A percentile compares a stretch with the other conserved stretches of the same genome.
Evolutionary conservation across 164 flowering plant species (phyloP).

Genomic region (Taxillus chinensis): DNA sequence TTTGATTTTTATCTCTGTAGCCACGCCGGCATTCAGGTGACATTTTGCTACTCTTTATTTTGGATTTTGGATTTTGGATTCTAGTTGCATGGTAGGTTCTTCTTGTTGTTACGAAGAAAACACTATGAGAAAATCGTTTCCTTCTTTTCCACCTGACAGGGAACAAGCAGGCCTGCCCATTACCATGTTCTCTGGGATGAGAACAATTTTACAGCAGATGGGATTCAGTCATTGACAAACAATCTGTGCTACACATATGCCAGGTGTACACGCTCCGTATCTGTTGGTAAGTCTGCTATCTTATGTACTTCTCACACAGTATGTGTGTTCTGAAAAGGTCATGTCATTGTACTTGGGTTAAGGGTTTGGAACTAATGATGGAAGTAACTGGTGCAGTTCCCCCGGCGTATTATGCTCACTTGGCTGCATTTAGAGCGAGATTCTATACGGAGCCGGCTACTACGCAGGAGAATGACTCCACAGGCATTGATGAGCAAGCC

Average conservation of each 20-base stretch:
- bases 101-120: no score
- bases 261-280: slow-evolving; percentile 88
- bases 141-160: slow-evolving; percentile 23
- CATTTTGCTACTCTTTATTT: not conserved
- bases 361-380: no score
- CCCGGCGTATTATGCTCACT: slow-evolving; percentile 91
- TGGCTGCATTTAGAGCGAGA: slow-evolving; percentile 92
- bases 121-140: not conserved
- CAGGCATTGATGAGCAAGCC: not conserved
- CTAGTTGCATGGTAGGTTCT: no score
- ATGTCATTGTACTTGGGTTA: no score
- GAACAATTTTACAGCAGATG: slow-evolving; percentile 69
- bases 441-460: slow-evolving; percentile 80
- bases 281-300: slow-evolving; percentile 45
- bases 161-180: slow-evolving; percentile 74
- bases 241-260: slow-evolving; percentile 77
- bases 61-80: not conserved
- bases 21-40: slow-evolving; percentile 94
- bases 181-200: slow-evolving; percentile 79
- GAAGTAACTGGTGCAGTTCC: slow-evolving; percentile 49
- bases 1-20: slow-evolving; percentile 94
- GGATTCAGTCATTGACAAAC: slow-evolving; percentile 59
- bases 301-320: no score
- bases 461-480: not conserved
- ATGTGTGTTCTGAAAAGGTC: no score